Evolutionary conservation across 2,329 filamentous ascomycete species (phyloP).

Genomic region (Aspergillus novofumigatus): DNA sequence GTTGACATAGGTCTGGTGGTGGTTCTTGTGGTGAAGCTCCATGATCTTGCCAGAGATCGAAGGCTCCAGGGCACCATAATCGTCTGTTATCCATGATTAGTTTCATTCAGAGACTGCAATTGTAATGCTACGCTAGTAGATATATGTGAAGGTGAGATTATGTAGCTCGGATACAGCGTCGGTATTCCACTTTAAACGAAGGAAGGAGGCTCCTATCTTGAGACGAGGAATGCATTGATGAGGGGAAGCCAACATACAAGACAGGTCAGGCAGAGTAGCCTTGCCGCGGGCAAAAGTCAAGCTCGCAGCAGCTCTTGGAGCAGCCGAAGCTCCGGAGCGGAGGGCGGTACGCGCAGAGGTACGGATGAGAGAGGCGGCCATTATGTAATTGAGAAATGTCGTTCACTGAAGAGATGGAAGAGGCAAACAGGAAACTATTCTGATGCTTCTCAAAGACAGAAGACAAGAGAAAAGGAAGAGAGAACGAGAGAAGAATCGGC

Average conservation of each 20-base stretch:
- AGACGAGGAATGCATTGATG: not conserved
- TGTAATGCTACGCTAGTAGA: not conserved
- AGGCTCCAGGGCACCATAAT: slow-evolving; percentile 91
- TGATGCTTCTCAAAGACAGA: slow-evolving; percentile 1
- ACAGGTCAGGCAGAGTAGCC: slow-evolving; percentile 86
- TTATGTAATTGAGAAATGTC: slow-evolving; percentile 35
- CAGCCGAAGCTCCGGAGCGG: slow-evolving; percentile 56
- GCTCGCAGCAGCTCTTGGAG: slow-evolving; percentile 60
- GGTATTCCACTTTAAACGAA: not conserved
- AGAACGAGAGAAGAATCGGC: slow-evolving; percentile 4
- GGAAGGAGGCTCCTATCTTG: not conserved
- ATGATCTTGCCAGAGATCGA: slow-evolving; percentile 85
- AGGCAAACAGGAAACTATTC: not conserved
- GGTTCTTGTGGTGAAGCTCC: slow-evolving; percentile 91
- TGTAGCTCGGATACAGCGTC: not conserved
- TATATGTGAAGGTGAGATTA: not conserved
- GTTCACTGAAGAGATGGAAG: slow-evolving; percentile 3
- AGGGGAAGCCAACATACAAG: slow-evolving; percentile 53
- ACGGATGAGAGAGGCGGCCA: slow-evolving; percentile 75
- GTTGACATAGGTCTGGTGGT: slow-evolving; percentile 92
- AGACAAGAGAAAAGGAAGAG: slow-evolving; percentile 4
- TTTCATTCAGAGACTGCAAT: not conserved
- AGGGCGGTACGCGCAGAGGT: slow-evolving; percentile 68
- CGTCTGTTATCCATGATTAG: slow-evolving; percentile 56
- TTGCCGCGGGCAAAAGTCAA: slow-evolving; percentile 79